These are phyloP conservation scores for Ogataea siamensis DNA, from an alignment of 805 yeast species.

Conservation along the genomic window DNA sequence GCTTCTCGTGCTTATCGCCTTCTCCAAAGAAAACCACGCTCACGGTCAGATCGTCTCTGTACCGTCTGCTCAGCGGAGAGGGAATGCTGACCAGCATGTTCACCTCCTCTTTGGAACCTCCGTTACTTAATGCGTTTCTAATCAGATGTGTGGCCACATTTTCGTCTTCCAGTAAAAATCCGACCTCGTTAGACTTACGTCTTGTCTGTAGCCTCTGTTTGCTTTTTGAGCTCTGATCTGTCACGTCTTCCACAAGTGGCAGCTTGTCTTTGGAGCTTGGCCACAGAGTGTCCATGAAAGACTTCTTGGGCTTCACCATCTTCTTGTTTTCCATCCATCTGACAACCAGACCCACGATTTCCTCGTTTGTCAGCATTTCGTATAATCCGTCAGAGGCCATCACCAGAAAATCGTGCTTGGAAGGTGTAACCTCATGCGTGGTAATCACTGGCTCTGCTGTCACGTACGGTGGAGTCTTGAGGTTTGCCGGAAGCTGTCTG, in stretches of 20 bases:
- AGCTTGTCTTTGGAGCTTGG: conserved; percentile 36
- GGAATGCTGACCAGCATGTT: conserved; percentile 89
- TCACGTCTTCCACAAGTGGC: conserved; percentile 63
- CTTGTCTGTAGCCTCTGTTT: conserved; percentile 73
- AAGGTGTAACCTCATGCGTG: conserved; percentile 69
- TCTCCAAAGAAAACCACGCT: conserved; percentile 81
- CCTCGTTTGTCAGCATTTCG: conserved; percentile 89
- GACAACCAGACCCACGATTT: conserved; percentile 87
- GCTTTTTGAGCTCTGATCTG: conserved; percentile 54
- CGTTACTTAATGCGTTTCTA: conserved; percentile 84
- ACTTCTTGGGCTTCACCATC: conserved; percentile 50
- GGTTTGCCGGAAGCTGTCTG: conserved; percentile 65
- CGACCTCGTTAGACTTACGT: conserved; percentile 37
- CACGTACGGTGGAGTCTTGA: conserved; percentile 92
- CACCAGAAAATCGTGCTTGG: conserved; percentile 79
- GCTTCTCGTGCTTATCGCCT: conserved; percentile 51
- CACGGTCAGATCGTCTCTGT: conserved; percentile 94
- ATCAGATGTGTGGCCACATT: conserved; percentile 92
- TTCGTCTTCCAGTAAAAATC: conserved; percentile 69
- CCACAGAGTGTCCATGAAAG: conserved; percentile 42
- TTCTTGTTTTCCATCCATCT: conserved; percentile 85
- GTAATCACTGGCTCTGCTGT: conserved; percentile 95
- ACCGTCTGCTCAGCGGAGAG: conserved; percentile 83
- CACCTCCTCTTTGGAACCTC: conserved; percentile 85
- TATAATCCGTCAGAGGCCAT: conserved; percentile 93